These are phyloP conservation scores for Nicotiana tomentosiformis DNA, from an alignment of 257 asterid genomes.

Conservation along the genomic window DNA sequence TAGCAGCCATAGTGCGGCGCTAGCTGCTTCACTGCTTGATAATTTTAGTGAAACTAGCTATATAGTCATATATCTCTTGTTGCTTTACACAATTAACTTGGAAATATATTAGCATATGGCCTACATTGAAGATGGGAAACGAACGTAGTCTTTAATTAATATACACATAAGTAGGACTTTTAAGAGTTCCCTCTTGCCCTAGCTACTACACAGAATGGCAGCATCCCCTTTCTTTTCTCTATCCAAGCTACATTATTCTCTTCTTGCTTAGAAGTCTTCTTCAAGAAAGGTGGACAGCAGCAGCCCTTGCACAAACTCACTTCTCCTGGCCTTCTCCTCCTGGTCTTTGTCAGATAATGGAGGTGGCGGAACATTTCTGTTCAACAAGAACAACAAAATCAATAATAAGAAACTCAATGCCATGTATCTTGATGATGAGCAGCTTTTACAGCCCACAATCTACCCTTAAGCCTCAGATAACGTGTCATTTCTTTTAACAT, in stretches of 20 bases:
- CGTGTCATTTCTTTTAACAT: too few relatives aligned
- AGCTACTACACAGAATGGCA: too few relatives aligned
- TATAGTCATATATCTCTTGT: not conserved
- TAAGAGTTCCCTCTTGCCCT: not conserved
- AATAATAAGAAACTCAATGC: not conserved
- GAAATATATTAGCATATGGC: not conserved
- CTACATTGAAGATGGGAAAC: slow-evolving; percentile 1
- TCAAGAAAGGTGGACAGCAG: too few relatives aligned
- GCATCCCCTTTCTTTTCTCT: too few relatives aligned
- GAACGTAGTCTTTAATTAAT: not conserved
- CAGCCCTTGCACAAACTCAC: too few relatives aligned
- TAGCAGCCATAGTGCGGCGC: not conserved
- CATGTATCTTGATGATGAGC: not conserved
- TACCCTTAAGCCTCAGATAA: not conserved
- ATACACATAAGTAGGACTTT: slow-evolving; percentile 1
- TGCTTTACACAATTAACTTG: not conserved
- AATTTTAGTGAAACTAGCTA: not conserved
- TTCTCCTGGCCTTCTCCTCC: too few relatives aligned
- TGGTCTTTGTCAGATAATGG: too few relatives aligned
- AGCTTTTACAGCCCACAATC: not conserved
- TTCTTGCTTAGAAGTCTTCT: too few relatives aligned
- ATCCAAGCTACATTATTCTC: too few relatives aligned
- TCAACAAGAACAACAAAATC: too few relatives aligned
- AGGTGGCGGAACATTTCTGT: too few relatives aligned
- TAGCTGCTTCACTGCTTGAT: not conserved